Conservation (phyloP, 2,329 filamentous ascomycete genomes). For the Ascochyta clinopodiicola region DNA sequence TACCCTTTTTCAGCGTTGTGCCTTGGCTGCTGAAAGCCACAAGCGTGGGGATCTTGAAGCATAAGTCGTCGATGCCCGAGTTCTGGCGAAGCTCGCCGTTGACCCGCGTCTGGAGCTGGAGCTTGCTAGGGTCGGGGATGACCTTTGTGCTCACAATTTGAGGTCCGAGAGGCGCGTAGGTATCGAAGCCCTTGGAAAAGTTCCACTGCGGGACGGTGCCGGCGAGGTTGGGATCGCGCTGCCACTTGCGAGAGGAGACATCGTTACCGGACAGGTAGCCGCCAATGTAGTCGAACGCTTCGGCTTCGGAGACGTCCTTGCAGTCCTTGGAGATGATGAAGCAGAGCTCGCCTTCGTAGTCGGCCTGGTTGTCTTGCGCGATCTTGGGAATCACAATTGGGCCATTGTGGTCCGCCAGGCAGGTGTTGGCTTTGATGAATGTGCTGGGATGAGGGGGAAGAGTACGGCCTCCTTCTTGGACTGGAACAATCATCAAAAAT, state of each 20-base stretch:
- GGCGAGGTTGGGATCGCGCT: constrained; percentile 57
- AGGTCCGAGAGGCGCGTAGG: constrained; percentile 61
- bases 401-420: constrained; percentile 50
- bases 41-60: constrained; percentile 55
- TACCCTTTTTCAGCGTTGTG: constrained; percentile 55
- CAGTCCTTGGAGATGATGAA: constrained; percentile 62
- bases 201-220: constrained; percentile 64
- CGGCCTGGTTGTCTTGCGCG: constrained; percentile 56
- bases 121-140: constrained; percentile 52
- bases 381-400: constrained; percentile 57
- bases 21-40: constrained; percentile 57
- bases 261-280: constrained; percentile 65
- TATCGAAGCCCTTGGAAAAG: constrained; percentile 65
- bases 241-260: constrained; percentile 60
- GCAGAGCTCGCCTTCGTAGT: constrained; percentile 50
- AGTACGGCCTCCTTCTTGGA: constrained; percentile 59
- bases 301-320: constrained; percentile 55
- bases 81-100: constrained; percentile 59
- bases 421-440: constrained; percentile 58
- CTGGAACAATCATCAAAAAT: constrained; percentile 36
- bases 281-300: constrained; percentile 59
- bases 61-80: constrained; percentile 56
- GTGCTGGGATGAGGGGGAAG: constrained; percentile 58
- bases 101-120: constrained; percentile 56
- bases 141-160: constrained; percentile 54